Conservation (phyloP, 2,329 filamentous ascomycete species). For the Verticillium nubilum region DNA sequence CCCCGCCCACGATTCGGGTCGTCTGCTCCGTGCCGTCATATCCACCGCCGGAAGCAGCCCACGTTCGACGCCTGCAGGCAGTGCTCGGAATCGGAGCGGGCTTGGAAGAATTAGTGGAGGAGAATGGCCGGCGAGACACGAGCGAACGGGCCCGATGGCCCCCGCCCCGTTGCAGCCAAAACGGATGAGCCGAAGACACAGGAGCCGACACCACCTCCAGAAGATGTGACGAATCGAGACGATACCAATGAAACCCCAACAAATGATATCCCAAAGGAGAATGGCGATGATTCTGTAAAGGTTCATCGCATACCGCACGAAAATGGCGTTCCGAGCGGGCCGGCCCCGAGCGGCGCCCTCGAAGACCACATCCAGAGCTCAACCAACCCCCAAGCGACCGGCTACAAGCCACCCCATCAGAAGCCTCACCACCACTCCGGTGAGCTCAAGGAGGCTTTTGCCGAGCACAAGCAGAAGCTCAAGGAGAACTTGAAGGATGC, state of each 20-base stretch:
- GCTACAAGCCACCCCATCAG: not conserved
- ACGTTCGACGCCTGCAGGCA: not conserved
- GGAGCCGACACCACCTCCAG: not conserved
- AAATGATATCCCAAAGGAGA: not conserved
- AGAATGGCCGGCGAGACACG: not conserved
- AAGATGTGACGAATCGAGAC: not conserved
- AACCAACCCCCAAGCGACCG: not conserved
- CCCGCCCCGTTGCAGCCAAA: not conserved
- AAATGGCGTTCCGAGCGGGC: not conserved
- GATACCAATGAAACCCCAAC: not conserved
- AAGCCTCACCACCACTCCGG: conserved; percentile 14
- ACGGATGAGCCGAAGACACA: not conserved
- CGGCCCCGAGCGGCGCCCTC: not conserved
- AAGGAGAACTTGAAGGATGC: conserved; percentile 33
- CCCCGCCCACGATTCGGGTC: not conserved
- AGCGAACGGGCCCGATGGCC: not conserved
- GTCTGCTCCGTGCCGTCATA: not conserved
- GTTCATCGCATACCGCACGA: not conserved
- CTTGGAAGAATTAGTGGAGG: not conserved
- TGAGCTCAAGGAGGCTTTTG: conserved; percentile 25
- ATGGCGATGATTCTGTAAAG: not conserved
- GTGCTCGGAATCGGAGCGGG: not conserved
- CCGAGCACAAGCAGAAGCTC: conserved; percentile 28
- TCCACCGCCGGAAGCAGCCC: too few species aligned
- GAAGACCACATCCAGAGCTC: not conserved